Evolutionary conservation across 495 filamentous ascomycete species (phyloP), one percentile per base, ranked within the genome.

Genomic region (Aspergillus saccharolyticus): DNA sequence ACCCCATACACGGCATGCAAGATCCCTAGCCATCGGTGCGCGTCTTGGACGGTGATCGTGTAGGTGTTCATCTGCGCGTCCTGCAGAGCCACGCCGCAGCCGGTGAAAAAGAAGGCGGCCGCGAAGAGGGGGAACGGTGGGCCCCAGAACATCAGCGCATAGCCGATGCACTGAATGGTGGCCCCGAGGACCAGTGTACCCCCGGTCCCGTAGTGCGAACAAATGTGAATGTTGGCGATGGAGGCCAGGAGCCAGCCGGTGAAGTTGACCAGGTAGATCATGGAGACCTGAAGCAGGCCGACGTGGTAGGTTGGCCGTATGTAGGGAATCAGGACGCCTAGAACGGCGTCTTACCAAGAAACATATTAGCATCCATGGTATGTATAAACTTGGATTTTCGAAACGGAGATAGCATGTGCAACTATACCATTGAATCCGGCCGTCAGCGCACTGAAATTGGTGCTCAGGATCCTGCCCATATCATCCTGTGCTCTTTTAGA

Each of bases 1-100:
- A 78, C 68, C 20, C 78, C 79, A 53, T 81, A 85, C 66, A 78
- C 74, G 42, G 76, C 78, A 64, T 85, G 81, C 17, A 83, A 79
- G 53, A 82, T 72, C 7, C 79, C 80, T 3, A 85, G 65, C 81
- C 81, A 83, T 24, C 80, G 68, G 56, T 85, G 80, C 4, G 78
- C 71, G 28, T 70, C 72, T 20, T 69, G 66, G 17, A 75, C 66
- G 9, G 68, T 72, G 48, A 75, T 69, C 0, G 78, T 78, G 57
- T 77, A 81, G 4, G 75, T 77, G 50, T 83, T 84, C 16, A 74
- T 70, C 51, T 82, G 76, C 6, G 80, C 71, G 58, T 85, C 80
- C 49, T 82, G 76, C 54, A 76, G 79, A 3, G 74, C 80, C 61
- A 79, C 73, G 0, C 82, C 81, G 2, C 77, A 63, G 7, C 74